These are phyloP conservation scores for Apiospora malaysiana DNA, from an alignment of 2,329 filamentous ascomycete genomes.

Conservation along the genomic window DNA sequence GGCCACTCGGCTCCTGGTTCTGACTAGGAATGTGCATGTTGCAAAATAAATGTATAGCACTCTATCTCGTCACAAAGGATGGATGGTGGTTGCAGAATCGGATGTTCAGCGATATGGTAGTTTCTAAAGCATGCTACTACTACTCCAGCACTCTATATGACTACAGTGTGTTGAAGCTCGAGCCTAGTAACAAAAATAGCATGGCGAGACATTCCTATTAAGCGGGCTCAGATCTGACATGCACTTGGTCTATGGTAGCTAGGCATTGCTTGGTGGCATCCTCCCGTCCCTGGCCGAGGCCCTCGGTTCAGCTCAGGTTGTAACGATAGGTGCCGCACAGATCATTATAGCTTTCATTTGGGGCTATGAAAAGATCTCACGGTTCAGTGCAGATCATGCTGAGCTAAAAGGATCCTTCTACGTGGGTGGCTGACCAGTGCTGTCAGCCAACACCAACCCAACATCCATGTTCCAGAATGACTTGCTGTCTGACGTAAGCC, in stretches of 20 bases:
- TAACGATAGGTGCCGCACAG: background rate
- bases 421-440: too few species aligned
- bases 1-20: background rate
- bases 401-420: too few species aligned
- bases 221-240: background rate
- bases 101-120: too few species aligned
- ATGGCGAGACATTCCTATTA: background rate
- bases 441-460: too few species aligned
- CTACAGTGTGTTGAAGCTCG: background rate
- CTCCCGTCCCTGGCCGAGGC: background rate
- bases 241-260: background rate
- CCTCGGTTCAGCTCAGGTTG: background rate
- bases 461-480: too few species aligned
- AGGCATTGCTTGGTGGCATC: background rate
- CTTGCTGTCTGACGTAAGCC: too few species aligned
- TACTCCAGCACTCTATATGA: too few species aligned
- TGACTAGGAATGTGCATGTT: background rate
- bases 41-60: background rate
- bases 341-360: background rate
- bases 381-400: too few species aligned
- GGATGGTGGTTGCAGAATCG: too few species aligned
- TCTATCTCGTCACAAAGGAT: too few species aligned
- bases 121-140: too few species aligned
- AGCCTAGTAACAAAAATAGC: background rate
- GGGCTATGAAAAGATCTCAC: too few species aligned